Evolutionary conservation across 2,329 filamentous ascomycete species (phyloP).

Genomic region (Coniosporium tulheliwenetii): DNA sequence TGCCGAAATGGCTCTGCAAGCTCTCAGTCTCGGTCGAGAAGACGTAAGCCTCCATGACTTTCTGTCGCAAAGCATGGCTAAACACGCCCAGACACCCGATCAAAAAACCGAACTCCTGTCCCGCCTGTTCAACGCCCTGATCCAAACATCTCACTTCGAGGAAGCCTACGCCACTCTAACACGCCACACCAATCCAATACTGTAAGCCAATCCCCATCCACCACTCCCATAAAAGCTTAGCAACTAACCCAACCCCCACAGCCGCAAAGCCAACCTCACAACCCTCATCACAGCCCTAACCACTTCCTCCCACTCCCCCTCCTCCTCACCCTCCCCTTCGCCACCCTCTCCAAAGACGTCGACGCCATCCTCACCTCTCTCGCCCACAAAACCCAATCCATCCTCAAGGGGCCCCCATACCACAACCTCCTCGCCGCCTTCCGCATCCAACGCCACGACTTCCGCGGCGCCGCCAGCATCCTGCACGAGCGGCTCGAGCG

Average conservation of each 20-base stretch:
- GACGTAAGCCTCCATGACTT: slow-evolving; percentile 3
- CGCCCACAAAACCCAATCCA: slow-evolving; percentile 52
- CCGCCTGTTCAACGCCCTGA: slow-evolving; percentile 68
- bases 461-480: slow-evolving; percentile 56
- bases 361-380: slow-evolving; percentile 63
- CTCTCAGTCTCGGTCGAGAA: slow-evolving; percentile 7
- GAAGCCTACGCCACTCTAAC: slow-evolving; percentile 67
- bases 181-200: slow-evolving; percentile 52
- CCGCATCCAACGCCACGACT: slow-evolving; percentile 70
- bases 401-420: slow-evolving; percentile 49
- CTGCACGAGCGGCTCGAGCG: slow-evolving; percentile 40
- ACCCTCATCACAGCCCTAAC: slow-evolving; percentile 39
- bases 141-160: slow-evolving; percentile 66
- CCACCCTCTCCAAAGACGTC: slow-evolving; percentile 59
- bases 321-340: slow-evolving; percentile 62
- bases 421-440: slow-evolving; percentile 86
- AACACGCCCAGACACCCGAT: slow-evolving; percentile 1
- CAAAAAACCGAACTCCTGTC: slow-evolving; percentile 58
- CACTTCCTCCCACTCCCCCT: slow-evolving; percentile 11
- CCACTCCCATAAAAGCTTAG: neutral
- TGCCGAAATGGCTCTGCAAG: slow-evolving; percentile 37
- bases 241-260: slow-evolving; percentile 10
- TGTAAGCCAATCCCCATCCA: slow-evolving; percentile 25
- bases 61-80: no score
- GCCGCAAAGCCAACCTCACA: slow-evolving; percentile 53